These are phyloP conservation scores for Rhododendron williamsianum DNA, from an alignment of 148 eudicot species.

Conservation along the genomic window DNA sequence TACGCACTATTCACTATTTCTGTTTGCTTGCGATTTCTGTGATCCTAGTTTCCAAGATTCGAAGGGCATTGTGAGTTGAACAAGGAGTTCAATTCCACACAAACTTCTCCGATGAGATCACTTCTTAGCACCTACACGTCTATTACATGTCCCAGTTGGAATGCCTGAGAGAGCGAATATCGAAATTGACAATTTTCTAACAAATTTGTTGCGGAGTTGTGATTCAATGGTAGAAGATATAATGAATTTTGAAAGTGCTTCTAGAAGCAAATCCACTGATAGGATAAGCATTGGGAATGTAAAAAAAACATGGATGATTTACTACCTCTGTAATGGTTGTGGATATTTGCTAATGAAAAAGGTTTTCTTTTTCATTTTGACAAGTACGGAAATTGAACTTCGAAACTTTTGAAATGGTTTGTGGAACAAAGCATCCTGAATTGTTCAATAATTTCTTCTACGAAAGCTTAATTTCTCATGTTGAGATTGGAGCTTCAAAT, in stretches of 20 bases:
- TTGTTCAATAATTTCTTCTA: no score
- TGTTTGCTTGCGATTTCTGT: no score
- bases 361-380: not conserved
- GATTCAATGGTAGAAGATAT: not conserved
- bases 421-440: not conserved
- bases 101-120: no score
- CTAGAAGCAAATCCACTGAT: not conserved
- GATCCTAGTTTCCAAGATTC: no score
- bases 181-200: not conserved
- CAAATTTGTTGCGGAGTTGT: not conserved
- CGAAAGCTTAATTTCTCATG: no score
- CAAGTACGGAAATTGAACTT: not conserved
- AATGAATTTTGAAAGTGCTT: not conserved
- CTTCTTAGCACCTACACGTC: no score
- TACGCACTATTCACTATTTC: no score
- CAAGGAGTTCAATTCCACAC: no score
- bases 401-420: not conserved
- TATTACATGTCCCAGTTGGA: not conserved
- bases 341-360: no score
- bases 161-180: no score
- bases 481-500: no score
- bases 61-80: no score
- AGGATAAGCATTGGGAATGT: not conserved
- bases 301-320: not conserved
- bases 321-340: not conserved